Evolutionary conservation across 305 asterid species (phyloP).

Genomic region (Fraxinus platypoda): DNA sequence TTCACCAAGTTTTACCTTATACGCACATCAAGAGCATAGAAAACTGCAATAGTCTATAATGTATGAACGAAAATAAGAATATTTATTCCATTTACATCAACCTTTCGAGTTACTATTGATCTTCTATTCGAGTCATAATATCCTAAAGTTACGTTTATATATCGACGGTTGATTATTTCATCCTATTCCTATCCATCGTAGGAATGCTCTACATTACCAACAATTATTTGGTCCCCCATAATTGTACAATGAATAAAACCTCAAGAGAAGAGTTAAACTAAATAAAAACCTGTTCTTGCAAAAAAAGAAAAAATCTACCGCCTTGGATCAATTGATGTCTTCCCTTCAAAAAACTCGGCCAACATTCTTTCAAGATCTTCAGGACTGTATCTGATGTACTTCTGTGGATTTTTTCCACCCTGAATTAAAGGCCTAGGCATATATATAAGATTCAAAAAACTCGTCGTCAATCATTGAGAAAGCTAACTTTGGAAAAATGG

Average conservation of each 20-base stretch:
- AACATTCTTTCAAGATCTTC: conserved; percentile 96
- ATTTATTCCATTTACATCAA: neutral
- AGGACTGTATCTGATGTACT: conserved; percentile 73
- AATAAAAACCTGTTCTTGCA: neutral
- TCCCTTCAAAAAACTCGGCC: conserved; percentile 94
- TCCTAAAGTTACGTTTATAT: neutral
- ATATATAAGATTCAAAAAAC: neutral
- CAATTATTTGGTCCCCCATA: neutral
- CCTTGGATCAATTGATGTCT: conserved; percentile 69
- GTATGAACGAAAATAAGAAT: neutral
- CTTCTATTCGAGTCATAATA: neutral
- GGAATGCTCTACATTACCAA: neutral
- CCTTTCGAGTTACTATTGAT: neutral
- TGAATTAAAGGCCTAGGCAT: conserved; percentile 74
- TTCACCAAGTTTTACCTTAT: neutral
- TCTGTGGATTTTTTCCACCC: conserved; percentile 80
- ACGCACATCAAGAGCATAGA: neutral
- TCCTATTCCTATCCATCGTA: neutral
- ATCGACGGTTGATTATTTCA: neutral
- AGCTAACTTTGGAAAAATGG: neutral
- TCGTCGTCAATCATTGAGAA: neutral
- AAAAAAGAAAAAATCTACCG: conserved; percentile 27
- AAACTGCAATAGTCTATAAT: neutral
- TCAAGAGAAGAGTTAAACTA: neutral
- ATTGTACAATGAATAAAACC: neutral